Conservation (phyloP, 805 yeast genomes). For the Ogataea naganishii region DNA sequence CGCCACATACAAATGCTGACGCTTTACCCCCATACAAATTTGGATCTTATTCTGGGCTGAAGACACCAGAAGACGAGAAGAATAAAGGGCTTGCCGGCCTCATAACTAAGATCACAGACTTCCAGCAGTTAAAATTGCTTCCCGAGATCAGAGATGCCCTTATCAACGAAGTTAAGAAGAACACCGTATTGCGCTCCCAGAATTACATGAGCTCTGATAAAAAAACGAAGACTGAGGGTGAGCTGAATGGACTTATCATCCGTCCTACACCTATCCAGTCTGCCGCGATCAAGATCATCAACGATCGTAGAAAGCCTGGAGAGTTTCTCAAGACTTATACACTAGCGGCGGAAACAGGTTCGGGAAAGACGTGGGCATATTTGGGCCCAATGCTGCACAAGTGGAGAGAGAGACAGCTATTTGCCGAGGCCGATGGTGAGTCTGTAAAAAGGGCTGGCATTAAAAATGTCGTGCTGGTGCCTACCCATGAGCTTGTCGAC, state of each 20-base stretch:
- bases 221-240: constrained; percentile 22
- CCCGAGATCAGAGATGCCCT: constrained; percentile 60
- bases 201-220: constrained; percentile 19
- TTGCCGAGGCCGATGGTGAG: constrained; percentile 27
- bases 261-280: constrained; percentile 78
- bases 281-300: constrained; percentile 57
- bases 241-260: constrained; percentile 28
- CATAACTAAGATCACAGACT: constrained; percentile 47
- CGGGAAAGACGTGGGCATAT: constrained; percentile 94
- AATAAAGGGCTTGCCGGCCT: constrained; percentile 28
- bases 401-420: constrained; percentile 48
- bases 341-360: constrained; percentile 93
- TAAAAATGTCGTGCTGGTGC: constrained; percentile 70
- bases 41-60: constrained; percentile 42
- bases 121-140: constrained; percentile 57
- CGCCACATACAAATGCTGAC: constrained; percentile 5
- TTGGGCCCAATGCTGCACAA: constrained; percentile 66
- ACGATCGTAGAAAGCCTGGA: constrained; percentile 26
- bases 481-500: constrained; percentile 81
- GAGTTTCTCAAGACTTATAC: constrained; percentile 52
- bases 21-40: constrained; percentile 25
- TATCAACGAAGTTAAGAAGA: constrained; percentile 40
- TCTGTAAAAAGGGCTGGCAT: constrained; percentile 34
- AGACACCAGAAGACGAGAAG: constrained; percentile 26
- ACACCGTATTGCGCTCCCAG: constrained; percentile 31